These are phyloP conservation scores for Hypoxylon sp. DNA, from an alignment of 2,329 filamentous ascomycete genomes.

Conservation along the genomic window DNA sequence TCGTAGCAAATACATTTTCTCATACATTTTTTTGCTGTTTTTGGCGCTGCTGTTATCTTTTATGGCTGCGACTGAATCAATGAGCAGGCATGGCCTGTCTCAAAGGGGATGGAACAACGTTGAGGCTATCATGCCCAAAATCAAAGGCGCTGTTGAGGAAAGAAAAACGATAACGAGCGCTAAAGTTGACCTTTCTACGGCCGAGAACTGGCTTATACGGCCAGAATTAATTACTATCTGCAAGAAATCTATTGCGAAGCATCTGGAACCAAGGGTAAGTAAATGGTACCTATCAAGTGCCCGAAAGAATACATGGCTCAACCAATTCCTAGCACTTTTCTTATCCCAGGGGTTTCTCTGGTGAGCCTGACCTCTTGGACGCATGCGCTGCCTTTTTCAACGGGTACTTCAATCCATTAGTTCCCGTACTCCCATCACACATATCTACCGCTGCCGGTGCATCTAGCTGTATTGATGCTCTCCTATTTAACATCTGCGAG, in stretches of 20 bases:
- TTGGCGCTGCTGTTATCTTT: too few species aligned
- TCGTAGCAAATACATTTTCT: too few species aligned
- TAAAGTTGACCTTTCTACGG: neutral
- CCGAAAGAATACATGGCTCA: too few species aligned
- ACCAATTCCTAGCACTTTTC: conserved; percentile 29
- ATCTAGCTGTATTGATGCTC: conserved; percentile 29
- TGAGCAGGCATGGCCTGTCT: conserved; percentile 11
- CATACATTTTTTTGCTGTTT: too few species aligned
- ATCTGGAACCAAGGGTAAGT: conserved; percentile 1
- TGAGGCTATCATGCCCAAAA: conserved; percentile 19
- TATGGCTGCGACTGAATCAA: too few species aligned
- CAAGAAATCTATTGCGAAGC: conserved; percentile 4
- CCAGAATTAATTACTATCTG: neutral
- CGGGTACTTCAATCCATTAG: conserved; percentile 9
- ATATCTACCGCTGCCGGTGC: conserved; percentile 21
- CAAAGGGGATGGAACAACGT: conserved; percentile 19
- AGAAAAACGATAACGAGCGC: conserved; percentile 2
- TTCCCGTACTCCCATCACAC: conserved; percentile 5
- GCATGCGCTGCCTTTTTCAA: conserved; percentile 23
- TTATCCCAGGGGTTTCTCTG: conserved; percentile 23
- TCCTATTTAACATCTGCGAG: conserved; percentile 48
- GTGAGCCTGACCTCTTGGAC: conserved; percentile 18
- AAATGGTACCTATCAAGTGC: too few species aligned
- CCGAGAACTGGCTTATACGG: neutral
- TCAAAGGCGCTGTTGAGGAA: conserved; percentile 17